Percentiles rank a stretch among this genome's conserved stretches.
phyloP scores from a whole-genome alignment of 306 rosid genomes.

The Cucurbita ficifolia region DNA sequence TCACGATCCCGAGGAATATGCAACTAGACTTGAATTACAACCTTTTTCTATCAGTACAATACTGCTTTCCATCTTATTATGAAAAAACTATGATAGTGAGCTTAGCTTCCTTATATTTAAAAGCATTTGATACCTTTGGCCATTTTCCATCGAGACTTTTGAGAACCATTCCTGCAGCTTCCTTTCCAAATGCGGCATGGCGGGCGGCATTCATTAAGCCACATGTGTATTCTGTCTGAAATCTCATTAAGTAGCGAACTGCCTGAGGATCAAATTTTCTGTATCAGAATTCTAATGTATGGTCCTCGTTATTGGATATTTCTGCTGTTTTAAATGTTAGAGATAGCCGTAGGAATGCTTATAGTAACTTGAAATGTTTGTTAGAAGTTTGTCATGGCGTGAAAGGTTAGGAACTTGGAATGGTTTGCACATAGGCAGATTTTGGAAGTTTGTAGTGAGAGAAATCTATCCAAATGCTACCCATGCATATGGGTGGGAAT shows the following conservation, averaged over 20 bases:
- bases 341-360: background rate
- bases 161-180: conserved; percentile 63
- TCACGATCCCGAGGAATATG: background rate
- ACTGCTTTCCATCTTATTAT: background rate
- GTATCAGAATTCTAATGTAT: background rate
- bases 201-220: conserved; percentile 61
- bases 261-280: conserved; percentile 33
- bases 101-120: background rate
- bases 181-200: conserved; percentile 68
- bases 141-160: conserved; percentile 30
- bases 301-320: background rate
- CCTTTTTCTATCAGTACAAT: background rate
- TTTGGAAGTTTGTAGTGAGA: background rate
- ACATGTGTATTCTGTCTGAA: conserved; percentile 70
- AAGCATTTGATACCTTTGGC: conserved; percentile 39
- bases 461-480: background rate
- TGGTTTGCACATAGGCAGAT: background rate
- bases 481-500: background rate
- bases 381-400: background rate
- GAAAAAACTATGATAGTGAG: background rate
- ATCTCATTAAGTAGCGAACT: conserved; percentile 77
- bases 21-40: background rate
- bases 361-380: background rate
- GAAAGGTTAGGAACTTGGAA: background rate
- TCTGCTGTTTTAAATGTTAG: background rate